These are phyloP conservation scores for Hypoxylon rickii DNA, from an alignment of 495 filamentous ascomycete genomes.

Conservation along the genomic window DNA sequence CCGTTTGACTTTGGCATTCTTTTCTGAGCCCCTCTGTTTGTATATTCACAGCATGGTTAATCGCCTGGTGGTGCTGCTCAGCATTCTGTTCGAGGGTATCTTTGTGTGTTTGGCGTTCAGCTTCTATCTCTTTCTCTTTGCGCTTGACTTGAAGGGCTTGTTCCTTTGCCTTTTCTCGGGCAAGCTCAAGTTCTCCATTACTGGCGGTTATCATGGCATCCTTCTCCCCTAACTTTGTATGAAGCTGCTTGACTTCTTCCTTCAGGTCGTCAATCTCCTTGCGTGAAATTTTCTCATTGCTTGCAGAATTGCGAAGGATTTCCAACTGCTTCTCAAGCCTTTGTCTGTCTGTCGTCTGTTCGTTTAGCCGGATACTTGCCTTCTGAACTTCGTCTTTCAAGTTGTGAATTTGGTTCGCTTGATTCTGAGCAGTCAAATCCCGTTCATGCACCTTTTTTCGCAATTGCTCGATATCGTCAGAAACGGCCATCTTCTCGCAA, in stretches of 20 bases:
- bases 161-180: conserved; percentile 24
- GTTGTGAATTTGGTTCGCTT: conserved; percentile 21
- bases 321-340: conserved; percentile 3
- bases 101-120: conserved; percentile 15
- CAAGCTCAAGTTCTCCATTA: conserved; percentile 20
- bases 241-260: conserved; percentile 10
- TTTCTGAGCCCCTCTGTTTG: conserved; percentile 16
- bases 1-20: conserved; percentile 14
- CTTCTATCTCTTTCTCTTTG: conserved; percentile 15
- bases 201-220: conserved; percentile 3
- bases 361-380: conserved; percentile 12
- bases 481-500: background rate
- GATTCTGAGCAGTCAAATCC: conserved; percentile 15
- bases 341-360: conserved; percentile 21
- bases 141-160: conserved; percentile 13
- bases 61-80: conserved; percentile 28
- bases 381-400: conserved; percentile 33
- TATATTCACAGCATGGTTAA: conserved; percentile 18
- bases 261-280: conserved; percentile 7
- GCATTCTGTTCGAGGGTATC: conserved; percentile 11
- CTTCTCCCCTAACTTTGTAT: conserved; percentile 19
- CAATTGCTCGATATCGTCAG: conserved; percentile 18
- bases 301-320: background rate
- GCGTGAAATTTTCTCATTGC: conserved; percentile 7
- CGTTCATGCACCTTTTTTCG: conserved; percentile 16